Percentiles rank a stretch among this genome's conserved stretches.
phyloP scores from a whole-genome alignment of 1,139 yeast genomes.

The Candida pseudoviswanathii region DNA sequence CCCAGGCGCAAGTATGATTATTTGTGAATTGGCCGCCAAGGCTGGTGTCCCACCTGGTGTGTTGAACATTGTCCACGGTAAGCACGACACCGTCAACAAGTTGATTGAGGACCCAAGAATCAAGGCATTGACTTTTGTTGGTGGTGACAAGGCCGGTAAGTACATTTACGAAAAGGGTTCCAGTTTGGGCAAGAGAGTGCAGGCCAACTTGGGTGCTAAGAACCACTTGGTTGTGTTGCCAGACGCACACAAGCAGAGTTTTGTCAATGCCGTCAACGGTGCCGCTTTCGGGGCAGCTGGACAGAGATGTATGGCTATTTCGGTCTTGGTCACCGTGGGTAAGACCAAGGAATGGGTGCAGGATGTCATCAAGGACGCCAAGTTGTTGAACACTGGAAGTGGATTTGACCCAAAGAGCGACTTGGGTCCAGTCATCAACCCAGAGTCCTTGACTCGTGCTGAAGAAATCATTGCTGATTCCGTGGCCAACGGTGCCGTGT shows the following conservation, averaged over 20 bases:
- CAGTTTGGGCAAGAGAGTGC: slow-evolving; percentile 73
- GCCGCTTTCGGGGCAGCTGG: slow-evolving; percentile 89
- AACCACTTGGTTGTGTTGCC: slow-evolving; percentile 76
- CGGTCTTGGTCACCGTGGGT: slow-evolving; percentile 77
- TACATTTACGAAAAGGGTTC: slow-evolving; percentile 71
- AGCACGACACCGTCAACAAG: slow-evolving; percentile 74
- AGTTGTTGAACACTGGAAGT: slow-evolving; percentile 60
- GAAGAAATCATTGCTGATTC: slow-evolving; percentile 59
- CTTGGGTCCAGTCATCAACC: slow-evolving; percentile 73
- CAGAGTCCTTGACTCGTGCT: slow-evolving; percentile 57
- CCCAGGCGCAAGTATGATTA: slow-evolving; percentile 78
- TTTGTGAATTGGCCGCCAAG: slow-evolving; percentile 72
- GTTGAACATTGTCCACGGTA: slow-evolving; percentile 74
- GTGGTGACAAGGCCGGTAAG: slow-evolving; percentile 76
- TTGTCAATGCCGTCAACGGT: slow-evolving; percentile 68
- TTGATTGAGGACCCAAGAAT: slow-evolving; percentile 75
- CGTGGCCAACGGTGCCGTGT: slow-evolving; percentile 57
- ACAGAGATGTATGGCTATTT: slow-evolving; percentile 83
- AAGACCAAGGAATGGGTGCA: slow-evolving; percentile 64
- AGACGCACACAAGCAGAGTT: slow-evolving; percentile 68
- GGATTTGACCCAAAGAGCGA: slow-evolving; percentile 66
- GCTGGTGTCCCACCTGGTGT: slow-evolving; percentile 85
- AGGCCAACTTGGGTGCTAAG: slow-evolving; percentile 78
- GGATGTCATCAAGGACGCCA: slow-evolving; percentile 63
- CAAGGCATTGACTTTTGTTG: slow-evolving; percentile 78